Percentiles rank a stretch among this genome's conserved stretches.
phyloP scores from a whole-genome alignment of 208 protist species.

The Leishmania turanica region DNA sequence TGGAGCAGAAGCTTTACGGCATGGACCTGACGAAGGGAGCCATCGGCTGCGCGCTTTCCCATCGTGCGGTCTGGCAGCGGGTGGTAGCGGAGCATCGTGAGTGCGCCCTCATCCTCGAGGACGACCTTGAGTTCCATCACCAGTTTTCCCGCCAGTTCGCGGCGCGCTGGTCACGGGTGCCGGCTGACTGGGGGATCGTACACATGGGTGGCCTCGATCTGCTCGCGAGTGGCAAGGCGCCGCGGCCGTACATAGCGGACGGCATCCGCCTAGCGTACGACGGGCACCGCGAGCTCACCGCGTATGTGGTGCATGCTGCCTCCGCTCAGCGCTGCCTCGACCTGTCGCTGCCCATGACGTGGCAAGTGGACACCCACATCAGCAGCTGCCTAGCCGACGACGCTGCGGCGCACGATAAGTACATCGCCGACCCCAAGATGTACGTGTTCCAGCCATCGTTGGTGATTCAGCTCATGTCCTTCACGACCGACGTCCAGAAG shows the following conservation, averaged over 20 bases:
- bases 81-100: slow-evolving; percentile 42
- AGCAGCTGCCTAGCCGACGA: slow-evolving; percentile 68
- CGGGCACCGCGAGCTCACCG: slow-evolving; percentile 90
- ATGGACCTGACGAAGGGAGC: slow-evolving; percentile 91
- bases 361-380: slow-evolving; percentile 93
- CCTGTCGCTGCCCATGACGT: slow-evolving; percentile 85
- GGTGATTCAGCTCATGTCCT: slow-evolving; percentile 84
- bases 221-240: slow-evolving; percentile 75
- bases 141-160: slow-evolving; percentile 60
- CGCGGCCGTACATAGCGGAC: slow-evolving; percentile 80
- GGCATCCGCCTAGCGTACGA: slow-evolving; percentile 83
- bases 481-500: slow-evolving; percentile 93
- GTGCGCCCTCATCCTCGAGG: slow-evolving; percentile 84
- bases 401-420: slow-evolving; percentile 65
- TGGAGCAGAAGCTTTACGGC: slow-evolving; percentile 88
- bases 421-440: slow-evolving; percentile 85
- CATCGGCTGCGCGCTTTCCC: slow-evolving; percentile 87
- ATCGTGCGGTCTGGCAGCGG: slow-evolving; percentile 81
- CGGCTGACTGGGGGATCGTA: slow-evolving; percentile 88
- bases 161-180: slow-evolving; percentile 62
- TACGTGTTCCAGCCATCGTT: slow-evolving; percentile 91
- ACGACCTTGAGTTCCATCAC: slow-evolving; percentile 90
- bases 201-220: slow-evolving; percentile 91
- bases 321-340: slow-evolving; percentile 80
- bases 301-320: slow-evolving; percentile 78